Evolutionary conservation across 176 grass and related monocot genomes (phyloP).

Genomic region (Zoysia japonica): DNA sequence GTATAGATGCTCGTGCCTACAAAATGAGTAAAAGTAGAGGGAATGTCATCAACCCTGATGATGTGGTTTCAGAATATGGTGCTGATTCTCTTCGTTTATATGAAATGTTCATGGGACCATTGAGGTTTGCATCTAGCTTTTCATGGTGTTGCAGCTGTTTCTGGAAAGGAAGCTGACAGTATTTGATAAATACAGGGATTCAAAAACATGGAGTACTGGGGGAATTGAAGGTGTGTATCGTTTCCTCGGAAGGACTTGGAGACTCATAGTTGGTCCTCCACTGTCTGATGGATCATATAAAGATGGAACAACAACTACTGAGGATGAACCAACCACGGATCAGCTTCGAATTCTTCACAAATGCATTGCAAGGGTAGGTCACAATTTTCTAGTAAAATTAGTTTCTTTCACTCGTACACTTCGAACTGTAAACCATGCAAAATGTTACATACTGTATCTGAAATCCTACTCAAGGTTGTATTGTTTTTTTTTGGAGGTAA

Average conservation of each 20-base stretch:
- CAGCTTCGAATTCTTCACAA: conserved; percentile 86
- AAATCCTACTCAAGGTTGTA: not conserved
- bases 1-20: conserved; percentile 74
- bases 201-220: conserved; percentile 93
- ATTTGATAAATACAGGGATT: conserved; percentile 63
- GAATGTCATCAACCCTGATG: conserved; percentile 97
- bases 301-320: conserved; percentile 55
- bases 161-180: conserved; percentile 25
- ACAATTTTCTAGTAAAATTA: conserved; percentile 21
- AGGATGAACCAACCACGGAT: conserved; percentile 67
- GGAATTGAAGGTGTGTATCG: conserved; percentile 96
- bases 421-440: conserved; percentile 18
- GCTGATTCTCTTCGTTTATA: conserved; percentile 97
- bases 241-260: conserved; percentile 92
- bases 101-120: conserved; percentile 99
- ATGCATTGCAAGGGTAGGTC: conserved; percentile 80
- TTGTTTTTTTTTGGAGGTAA: not conserved
- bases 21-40: conserved; percentile 99
- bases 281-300: conserved; percentile 75
- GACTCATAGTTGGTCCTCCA: conserved; percentile 73
- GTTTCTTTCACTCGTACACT: not conserved
- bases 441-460: not conserved
- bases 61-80: conserved; percentile 94
- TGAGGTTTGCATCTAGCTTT: conserved; percentile 61
- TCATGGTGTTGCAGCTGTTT: conserved; percentile 23